Base-by-base conservation (phyloP, 768 basidiomycete genomes). In the Paxillus ammoniavirescens region DNA sequence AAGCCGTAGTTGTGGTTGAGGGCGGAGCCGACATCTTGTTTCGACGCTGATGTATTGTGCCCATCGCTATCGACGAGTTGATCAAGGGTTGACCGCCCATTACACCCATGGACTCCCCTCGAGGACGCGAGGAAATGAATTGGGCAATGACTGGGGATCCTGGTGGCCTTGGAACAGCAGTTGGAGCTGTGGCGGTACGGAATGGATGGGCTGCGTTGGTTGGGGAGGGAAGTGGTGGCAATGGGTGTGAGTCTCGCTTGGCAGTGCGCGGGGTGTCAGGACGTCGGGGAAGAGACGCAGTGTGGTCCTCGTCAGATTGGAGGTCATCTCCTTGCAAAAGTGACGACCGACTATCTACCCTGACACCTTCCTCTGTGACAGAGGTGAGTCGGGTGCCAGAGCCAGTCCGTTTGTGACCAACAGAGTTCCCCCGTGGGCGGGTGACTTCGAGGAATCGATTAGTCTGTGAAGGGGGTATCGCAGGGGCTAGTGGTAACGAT, bases 41-140 rank as follows among this genome's bases (percentile, higher is more conserved):
- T 52, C 89, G 76, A 53, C 90, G 82, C 64, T 85, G 84, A 49
- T 74, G 80, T 58, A 92, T 87, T 18, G 85, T 83, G 38, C 90
- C 82, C 68, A 82, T 78, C 23, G 65, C 73, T 12, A 83, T 80
- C 1, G 84, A 79, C 4, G 80, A 63, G 61, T 83, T 87, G 61
- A 89, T 84, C 52, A 86, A 65, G 23, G 69, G 69, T n/a, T 68
- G 69, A 52, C 59, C 61, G 43, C 63, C 62, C 43, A 53, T 53
- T 49, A 42, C 56, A 36, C 62, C 78, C 23, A 89, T 82, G 15
- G 79, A 75, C 21, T 70, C 68, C 42, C 82, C 83, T 56, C 88
- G 79, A 33, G 83, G 81, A 41, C 86, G 77, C 33, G 78, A 73
- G 44, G 73, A 63, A 44, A 71, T 64, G 50, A 73, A 66, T 56